These are phyloP conservation scores for Holtermanniella nyarrowii DNA, from an alignment of 768 basidiomycete species.

Conservation along the genomic window DNA sequence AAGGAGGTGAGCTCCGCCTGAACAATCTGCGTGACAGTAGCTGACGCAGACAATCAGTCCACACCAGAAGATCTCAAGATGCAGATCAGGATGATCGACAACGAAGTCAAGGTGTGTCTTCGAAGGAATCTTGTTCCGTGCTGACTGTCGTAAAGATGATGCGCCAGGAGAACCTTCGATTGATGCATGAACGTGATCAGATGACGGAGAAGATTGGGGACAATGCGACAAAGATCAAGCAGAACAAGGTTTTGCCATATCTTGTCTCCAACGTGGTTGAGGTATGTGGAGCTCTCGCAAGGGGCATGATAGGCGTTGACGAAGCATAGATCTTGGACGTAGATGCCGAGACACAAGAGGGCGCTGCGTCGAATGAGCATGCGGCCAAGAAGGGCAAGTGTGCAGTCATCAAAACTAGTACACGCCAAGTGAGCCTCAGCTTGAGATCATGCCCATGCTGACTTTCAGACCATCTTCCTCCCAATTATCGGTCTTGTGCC, in stretches of 20 bases:
- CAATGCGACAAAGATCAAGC: slow-evolving; percentile 95
- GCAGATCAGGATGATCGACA: slow-evolving; percentile 85
- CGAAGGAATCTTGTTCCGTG: not conserved
- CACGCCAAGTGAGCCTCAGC: slow-evolving; percentile 55
- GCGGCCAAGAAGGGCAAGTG: slow-evolving; percentile 96
- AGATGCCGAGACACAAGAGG: slow-evolving; percentile 85
- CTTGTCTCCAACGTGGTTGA: slow-evolving; percentile 96
- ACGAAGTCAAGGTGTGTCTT: slow-evolving; percentile 74
- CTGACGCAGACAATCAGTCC: slow-evolving; percentile 8
- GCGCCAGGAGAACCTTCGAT: slow-evolving; percentile 81
- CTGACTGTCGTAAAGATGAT: slow-evolving; percentile 57
- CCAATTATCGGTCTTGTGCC: slow-evolving; percentile 96
- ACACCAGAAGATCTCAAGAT: slow-evolving; percentile 76
- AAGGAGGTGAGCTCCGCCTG: slow-evolving; percentile 46
- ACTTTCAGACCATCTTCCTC: slow-evolving; percentile 71
- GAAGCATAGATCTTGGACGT: slow-evolving; percentile 71
- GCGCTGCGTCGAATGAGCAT: slow-evolving; percentile 89
- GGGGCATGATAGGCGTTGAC: not conserved
- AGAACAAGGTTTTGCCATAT: slow-evolving; percentile 97
- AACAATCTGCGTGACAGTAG: not conserved
- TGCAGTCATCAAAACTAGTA: slow-evolving; percentile 97
- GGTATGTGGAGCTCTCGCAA: slow-evolving; percentile 46
- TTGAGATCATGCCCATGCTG: not conserved
- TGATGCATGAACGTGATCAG: slow-evolving; percentile 85
- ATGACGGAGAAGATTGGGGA: slow-evolving; percentile 99